Evolutionary conservation across 768 basidiomycete species (phyloP).

Genomic region (Collybia sordida): DNA sequence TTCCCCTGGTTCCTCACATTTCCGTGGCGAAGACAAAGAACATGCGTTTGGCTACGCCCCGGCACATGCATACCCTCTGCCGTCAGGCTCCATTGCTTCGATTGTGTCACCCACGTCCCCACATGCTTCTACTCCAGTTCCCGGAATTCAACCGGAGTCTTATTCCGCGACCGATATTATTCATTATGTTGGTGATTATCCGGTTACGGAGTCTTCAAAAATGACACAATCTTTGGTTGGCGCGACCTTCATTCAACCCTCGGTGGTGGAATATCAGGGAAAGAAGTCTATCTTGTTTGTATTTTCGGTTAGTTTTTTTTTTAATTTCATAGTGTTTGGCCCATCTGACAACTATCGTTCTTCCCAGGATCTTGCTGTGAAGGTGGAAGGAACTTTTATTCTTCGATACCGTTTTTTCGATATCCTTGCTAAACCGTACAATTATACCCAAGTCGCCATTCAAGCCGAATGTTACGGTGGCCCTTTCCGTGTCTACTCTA

Average conservation of each 20-base stretch:
- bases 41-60: conserved; percentile 10
- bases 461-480: conserved; percentile 69
- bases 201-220: conserved; percentile 50
- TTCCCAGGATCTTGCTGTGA: conserved; percentile 67
- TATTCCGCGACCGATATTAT: conserved; percentile 34
- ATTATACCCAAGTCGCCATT: conserved; percentile 36
- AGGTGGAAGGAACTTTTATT: conserved; percentile 63
- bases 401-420: conserved; percentile 68
- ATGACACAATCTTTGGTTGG: conserved; percentile 56
- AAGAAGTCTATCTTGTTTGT: conserved; percentile 59
- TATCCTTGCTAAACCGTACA: conserved; percentile 42
- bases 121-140: background rate
- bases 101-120: conserved; percentile 6
- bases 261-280: conserved; percentile 56
- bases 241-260: conserved; percentile 59
- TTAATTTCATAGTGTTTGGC: conserved; percentile 3
- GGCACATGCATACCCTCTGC: background rate
- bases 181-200: conserved; percentile 36
- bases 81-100: no score
- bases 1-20: conserved; percentile 6
- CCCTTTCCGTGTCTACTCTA: conserved; percentile 63
- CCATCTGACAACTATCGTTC: background rate
- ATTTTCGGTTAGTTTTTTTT: conserved; percentile 48
- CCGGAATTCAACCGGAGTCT: conserved; percentile 4
- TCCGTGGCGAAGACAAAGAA: background rate